Evolutionary conservation across 129 eudicot species (phyloP), one percentile per base, ranked within the genome.

Genomic region (Rutidosis leptorrhynchoides): DNA sequence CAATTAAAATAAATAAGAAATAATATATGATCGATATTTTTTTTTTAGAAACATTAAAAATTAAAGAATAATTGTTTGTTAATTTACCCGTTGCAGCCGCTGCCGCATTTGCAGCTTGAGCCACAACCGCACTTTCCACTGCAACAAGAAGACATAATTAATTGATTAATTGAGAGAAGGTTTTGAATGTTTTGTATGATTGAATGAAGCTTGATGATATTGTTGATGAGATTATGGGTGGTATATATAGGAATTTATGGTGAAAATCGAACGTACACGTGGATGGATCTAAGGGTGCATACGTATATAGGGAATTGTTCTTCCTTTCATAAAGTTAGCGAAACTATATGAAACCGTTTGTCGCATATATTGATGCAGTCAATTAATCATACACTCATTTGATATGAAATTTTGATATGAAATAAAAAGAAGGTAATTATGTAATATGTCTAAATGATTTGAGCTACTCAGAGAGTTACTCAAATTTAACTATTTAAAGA

Each of bases 111-210:
- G 88, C 96, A 89, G 86, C 78, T 45, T 63, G 95, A 65, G 37
- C 97, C 97, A 48, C 97, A 90, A 5, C 80, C 78, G 68, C 97
- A 90, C 77, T 70, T 86, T 75, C 85, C 87, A 28, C 70, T 70
- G 78, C 92, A 82, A 83, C 82, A 72, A 85, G 89, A 72, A 85
- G 89, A 86, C 95, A 86, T 86, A 64, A 77, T 85, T 69, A 25
- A 25, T 14, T 43, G 69, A 54, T 53, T 15, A 62, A 48, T 26
- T 71, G 62, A 11, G 65, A 51, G 43, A 49, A 24, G 61, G 15
- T 33, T 65, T 5, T 11, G 5, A 28, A 23, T 12, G 60, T 17
- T 58, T 29, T 60, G 6, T 43, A 51, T n/a, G 67, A 27, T 69
- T 30, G 72, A 76, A 58, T 64, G 48, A 55, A 46, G 65, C 29